phyloP scores from a whole-genome alignment of 2,329 filamentous ascomycete species.

The Nigrograna mackinnonii region DNA sequence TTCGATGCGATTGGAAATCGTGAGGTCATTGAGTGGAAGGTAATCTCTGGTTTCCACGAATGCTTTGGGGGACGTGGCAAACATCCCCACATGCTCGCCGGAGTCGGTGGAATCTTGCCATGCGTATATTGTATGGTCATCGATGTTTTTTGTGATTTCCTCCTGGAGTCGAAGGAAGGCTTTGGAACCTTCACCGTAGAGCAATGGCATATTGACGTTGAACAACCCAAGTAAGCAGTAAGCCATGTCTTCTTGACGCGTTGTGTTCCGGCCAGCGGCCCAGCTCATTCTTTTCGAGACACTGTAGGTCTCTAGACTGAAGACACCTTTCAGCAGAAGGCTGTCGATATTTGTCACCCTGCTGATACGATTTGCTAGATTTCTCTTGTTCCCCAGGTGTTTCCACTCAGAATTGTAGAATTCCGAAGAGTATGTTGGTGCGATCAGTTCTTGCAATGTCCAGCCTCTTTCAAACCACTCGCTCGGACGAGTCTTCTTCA shows the following conservation, averaged over 20 bases:
- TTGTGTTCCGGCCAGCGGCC: constrained; percentile 2
- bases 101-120: too few species aligned
- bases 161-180: constrained; percentile 16
- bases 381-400: neutral
- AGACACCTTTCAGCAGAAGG: neutral
- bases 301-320: neutral
- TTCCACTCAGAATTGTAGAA: constrained; percentile 3
- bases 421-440: too few species aligned
- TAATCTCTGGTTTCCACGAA: too few species aligned
- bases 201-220: constrained; percentile 21
- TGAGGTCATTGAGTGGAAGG: too few species aligned
- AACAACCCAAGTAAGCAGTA: constrained; percentile 30
- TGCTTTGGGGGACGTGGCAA: too few species aligned
- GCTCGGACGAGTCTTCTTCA: too few species aligned
- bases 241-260: constrained; percentile 23
- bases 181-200: constrained; percentile 26
- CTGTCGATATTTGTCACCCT: neutral
- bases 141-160: constrained; percentile 8
- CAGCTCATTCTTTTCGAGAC: constrained; percentile 11
- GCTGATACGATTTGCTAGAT: neutral
- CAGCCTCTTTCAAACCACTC: too few species aligned
- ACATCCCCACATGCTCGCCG: too few species aligned
- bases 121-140: constrained; percentile 6
- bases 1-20: too few species aligned
- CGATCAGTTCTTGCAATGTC: too few species aligned